Conservation (phyloP, 768 basidiomycete genomes). For the Termitomyces sp. region DNA sequence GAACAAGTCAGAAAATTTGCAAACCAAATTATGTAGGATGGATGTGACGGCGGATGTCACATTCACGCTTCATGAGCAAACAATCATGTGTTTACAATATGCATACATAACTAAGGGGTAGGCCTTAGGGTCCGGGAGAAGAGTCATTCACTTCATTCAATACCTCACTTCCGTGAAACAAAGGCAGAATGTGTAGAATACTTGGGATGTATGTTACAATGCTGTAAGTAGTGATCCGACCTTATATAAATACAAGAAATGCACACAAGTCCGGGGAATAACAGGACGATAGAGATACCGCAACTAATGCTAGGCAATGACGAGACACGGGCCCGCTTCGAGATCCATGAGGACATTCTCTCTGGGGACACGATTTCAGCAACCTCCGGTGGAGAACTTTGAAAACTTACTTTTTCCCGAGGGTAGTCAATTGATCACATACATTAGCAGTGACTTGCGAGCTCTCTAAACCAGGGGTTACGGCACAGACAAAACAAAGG, state of each 20-base stretch:
- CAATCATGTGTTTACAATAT: conserved; percentile 15
- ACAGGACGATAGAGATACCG: background rate
- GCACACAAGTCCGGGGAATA: conserved; percentile 6
- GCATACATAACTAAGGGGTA: no score
- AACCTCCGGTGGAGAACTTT: background rate
- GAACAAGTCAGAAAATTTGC: conserved; percentile 21
- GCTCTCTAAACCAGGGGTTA: conserved; percentile 42
- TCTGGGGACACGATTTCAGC: background rate
- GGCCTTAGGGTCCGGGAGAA: no score
- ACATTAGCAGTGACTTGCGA: conserved; percentile 41
- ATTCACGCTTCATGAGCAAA: background rate
- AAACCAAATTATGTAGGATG: conserved; percentile 12
- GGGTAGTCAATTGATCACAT: conserved; percentile 42
- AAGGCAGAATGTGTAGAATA: background rate
- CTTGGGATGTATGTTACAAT: conserved; percentile 8
- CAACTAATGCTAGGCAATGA: conserved; percentile 45
- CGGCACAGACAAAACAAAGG: conserved; percentile 56
- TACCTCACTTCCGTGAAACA: background rate
- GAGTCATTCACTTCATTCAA: background rate
- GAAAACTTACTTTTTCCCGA: conserved; percentile 36
- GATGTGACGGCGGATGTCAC: conserved; percentile 18
- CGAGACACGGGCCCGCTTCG: conserved; percentile 50
- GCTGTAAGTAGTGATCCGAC: conserved; percentile 5
- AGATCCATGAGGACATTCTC: conserved; percentile 41
- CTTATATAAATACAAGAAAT: conserved; percentile 9